A percentile compares a stretch with the other conserved stretches of the same genome.
Conservation (phyloP, 192 early-diverging fungal genomes). For the Umbelopsis sp. region DNA sequence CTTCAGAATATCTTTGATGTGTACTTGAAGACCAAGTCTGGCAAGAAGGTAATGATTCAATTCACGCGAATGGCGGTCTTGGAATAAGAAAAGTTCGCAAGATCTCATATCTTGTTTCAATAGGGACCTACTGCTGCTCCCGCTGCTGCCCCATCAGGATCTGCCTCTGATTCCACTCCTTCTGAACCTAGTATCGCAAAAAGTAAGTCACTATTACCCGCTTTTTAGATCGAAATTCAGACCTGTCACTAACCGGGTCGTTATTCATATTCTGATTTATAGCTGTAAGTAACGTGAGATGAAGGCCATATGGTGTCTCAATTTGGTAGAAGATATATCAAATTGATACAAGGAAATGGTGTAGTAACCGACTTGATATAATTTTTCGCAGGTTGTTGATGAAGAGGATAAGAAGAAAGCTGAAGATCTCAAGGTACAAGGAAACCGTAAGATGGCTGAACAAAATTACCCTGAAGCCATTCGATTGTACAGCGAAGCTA, state of each 20-base stretch:
- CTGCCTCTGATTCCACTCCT: conserved; percentile 31
- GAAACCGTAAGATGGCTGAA: conserved; percentile 82
- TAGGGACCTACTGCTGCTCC: conserved; percentile 12
- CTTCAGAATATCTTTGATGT: conserved; percentile 90
- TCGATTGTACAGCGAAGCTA: conserved; percentile 88
- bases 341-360: not conserved
- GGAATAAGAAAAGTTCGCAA: not conserved
- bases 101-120: not conserved
- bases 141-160: conserved; percentile 24
- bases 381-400: no score
- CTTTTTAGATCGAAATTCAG: conserved; percentile 26
- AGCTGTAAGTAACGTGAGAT: conserved; percentile 25
- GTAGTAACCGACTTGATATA: conserved; percentile 25
- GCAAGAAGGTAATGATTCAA: conserved; percentile 26
- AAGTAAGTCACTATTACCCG: not conserved
- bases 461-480: conserved; percentile 88
- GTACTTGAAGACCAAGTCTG: conserved; percentile 76
- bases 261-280: conserved; percentile 9
- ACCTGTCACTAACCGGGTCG: conserved; percentile 1
- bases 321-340: not conserved
- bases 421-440: conserved; percentile 83
- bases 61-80: not conserved
- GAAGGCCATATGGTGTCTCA: not conserved
- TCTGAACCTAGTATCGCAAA: conserved; percentile 27
- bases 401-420: conserved; percentile 77